Evolutionary conservation across 306 rosid species (phyloP).

Genomic region (Medicago arabica): DNA sequence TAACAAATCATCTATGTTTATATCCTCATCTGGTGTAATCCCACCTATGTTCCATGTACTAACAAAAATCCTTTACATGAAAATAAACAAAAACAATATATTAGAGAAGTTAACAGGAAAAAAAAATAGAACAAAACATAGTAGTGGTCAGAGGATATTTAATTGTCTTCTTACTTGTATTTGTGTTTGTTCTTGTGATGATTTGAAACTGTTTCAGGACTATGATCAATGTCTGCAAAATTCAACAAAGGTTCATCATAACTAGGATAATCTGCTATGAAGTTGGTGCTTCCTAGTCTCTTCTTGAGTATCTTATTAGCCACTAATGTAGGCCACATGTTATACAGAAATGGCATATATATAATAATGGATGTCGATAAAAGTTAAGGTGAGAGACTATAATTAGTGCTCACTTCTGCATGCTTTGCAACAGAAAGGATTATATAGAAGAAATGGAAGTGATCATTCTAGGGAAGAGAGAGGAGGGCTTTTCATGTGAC

Average conservation of each 20-base stretch:
- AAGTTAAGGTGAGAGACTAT: slow-evolving; percentile 26
- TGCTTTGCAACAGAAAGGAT: slow-evolving; percentile 49
- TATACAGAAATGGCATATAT: slow-evolving; percentile 36
- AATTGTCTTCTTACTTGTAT: slow-evolving; percentile 49
- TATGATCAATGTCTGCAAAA: slow-evolving; percentile 46
- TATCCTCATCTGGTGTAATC: slow-evolving; percentile 69
- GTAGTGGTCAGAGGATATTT: not conserved
- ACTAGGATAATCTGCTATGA: slow-evolving; percentile 69
- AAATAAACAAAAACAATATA: slow-evolving; percentile 22
- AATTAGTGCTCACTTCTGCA: slow-evolving; percentile 45
- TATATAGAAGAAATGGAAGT: slow-evolving; percentile 41
- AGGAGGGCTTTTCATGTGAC: slow-evolving; percentile 45
- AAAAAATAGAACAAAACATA: not conserved
- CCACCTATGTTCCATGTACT: slow-evolving; percentile 98
- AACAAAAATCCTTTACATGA: slow-evolving; percentile 65
- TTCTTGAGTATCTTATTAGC: slow-evolving; percentile 81
- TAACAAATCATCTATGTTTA: slow-evolving; percentile 67
- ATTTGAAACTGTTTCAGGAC: slow-evolving; percentile 38
- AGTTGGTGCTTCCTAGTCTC: slow-evolving; percentile 73
- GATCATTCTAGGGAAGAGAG: slow-evolving; percentile 47
- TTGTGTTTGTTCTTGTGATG: slow-evolving; percentile 49
- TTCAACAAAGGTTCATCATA: slow-evolving; percentile 46
- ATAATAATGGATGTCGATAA: not conserved
- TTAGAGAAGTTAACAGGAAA: slow-evolving; percentile 12
- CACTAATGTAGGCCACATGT: slow-evolving; percentile 88